Evolutionary conservation across 129 eudicot species (phyloP).

Genomic region (Pittosporum tobira): DNA sequence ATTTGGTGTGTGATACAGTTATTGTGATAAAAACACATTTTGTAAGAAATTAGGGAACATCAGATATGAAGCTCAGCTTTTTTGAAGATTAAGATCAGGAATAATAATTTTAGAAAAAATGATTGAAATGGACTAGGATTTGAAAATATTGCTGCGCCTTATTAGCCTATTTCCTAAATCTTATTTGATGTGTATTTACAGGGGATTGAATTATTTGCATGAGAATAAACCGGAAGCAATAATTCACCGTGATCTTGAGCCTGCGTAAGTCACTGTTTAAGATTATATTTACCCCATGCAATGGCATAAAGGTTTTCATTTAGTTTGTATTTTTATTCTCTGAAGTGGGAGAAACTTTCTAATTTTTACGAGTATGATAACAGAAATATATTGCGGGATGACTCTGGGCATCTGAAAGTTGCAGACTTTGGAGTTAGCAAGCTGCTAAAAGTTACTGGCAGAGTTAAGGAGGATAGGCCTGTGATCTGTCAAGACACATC

Average conservation of each 20-base stretch:
- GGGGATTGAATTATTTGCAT: slow-evolving; percentile 95
- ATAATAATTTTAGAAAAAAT: too few species aligned
- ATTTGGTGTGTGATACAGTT: background rate
- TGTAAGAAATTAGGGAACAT: background rate
- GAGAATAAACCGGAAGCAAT: slow-evolving; percentile 86
- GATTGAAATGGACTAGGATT: background rate
- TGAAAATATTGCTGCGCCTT: background rate
- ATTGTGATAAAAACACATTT: background rate
- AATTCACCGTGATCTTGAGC: slow-evolving; percentile 91
- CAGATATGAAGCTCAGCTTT: background rate
- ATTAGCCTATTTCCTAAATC: background rate
- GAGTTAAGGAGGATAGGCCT: slow-evolving; percentile 63
- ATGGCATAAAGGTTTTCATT: background rate
- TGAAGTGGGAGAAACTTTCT: slow-evolving; percentile 8
- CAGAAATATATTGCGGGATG: slow-evolving; percentile 97
- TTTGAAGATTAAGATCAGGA: background rate
- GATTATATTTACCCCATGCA: background rate
- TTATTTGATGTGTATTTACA: slow-evolving; percentile 23
- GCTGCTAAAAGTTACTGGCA: slow-evolving; percentile 58
- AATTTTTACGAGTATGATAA: slow-evolving; percentile 26
- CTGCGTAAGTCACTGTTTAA: slow-evolving; percentile 62
- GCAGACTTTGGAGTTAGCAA: slow-evolving; percentile 98
- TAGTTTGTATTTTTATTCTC: background rate
- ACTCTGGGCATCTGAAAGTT: slow-evolving; percentile 93
- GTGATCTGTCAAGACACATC: slow-evolving; percentile 44